Evolutionary conservation across 1,139 yeast genomes (phyloP), one percentile per base, ranked within the genome.

Genomic region (Suhomyces yuchorum): DNA sequence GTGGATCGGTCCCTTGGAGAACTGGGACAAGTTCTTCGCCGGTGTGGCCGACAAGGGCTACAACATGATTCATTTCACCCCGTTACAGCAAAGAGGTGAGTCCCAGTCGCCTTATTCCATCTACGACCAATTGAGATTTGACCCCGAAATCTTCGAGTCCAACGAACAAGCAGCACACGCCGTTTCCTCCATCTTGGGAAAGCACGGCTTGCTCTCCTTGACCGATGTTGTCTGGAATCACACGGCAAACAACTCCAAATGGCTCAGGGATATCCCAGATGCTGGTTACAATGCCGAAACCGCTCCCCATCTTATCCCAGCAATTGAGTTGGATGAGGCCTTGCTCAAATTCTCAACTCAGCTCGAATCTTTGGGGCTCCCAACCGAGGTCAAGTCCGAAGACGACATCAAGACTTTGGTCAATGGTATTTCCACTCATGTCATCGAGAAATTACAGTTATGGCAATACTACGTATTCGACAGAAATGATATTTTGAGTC

Each of bases 141-240:
- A 93, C 62, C 81, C 87, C 0, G 65, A 60, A 0, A 68, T 84
- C 33, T 93, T 93, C 62, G 69, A 77, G 26, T 53, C 69, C 18
- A 70, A 70, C 42, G 67, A 68, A 1, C 50, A 59, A 14, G 80
- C 77, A 1, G 51, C 55, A 2, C 40, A 55, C 15, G 56, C 65
- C 40, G 58, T 75, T 19, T 50, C 57, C n/a, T 48, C 58, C 3
- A 68, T 87, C 60, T 82, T 84, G 58, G 59, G 70, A 22, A 72
- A 85, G 28, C 75, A 86, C 57, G 78, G 80, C 3, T 75, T 92
- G 52, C 72, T 93, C 45, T 78, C 96, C 1, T 73, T 93, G 68
- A 90, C 97, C 1, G 99, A 93, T 67, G 86, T 93, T 40, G 98
- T 93, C 2, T 84, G 91, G 77, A 93, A 93, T 64, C 99, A 93